These are phyloP conservation scores for Brassica nigra DNA, from an alignment of 345 rosid genomes.

Conservation along the genomic window DNA sequence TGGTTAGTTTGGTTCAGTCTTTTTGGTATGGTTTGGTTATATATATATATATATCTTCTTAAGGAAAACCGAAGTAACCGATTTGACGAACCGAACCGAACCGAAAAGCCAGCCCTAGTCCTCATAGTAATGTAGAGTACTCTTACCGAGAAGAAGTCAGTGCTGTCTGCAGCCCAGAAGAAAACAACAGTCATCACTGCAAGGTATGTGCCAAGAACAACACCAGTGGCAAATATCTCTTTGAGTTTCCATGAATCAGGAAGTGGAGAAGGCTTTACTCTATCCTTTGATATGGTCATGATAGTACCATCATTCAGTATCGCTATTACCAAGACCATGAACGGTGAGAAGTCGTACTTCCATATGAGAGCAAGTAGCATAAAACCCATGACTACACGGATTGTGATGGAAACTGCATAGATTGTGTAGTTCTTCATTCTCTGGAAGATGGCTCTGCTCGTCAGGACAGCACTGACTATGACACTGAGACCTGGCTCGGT, in stretches of 20 bases:
- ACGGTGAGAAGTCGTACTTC: slow-evolving; percentile 93
- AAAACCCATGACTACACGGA: slow-evolving; percentile 86
- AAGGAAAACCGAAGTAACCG: background rate
- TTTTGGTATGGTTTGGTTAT: background rate
- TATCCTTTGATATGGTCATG: slow-evolving; percentile 81
- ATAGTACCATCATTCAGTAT: slow-evolving; percentile 86
- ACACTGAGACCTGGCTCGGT: slow-evolving; percentile 96
- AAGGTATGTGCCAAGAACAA: slow-evolving; percentile 78
- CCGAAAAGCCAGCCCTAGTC: background rate
- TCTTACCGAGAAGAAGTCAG: slow-evolving; percentile 82
- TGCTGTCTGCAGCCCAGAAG: slow-evolving; percentile 68
- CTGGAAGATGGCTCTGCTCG: slow-evolving; percentile 94
- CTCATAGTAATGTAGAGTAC: background rate
- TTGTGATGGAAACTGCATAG: slow-evolving; percentile 91
- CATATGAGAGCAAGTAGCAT: slow-evolving; percentile 87
- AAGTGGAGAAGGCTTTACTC: slow-evolving; percentile 82
- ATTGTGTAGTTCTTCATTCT: slow-evolving; percentile 98
- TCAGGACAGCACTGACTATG: slow-evolving; percentile 87
- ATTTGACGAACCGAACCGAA: background rate
- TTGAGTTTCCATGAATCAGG: slow-evolving; percentile 91
- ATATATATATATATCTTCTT: no score
- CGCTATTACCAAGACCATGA: slow-evolving; percentile 93
- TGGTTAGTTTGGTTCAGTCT: background rate
- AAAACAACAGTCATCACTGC: slow-evolving; percentile 87
- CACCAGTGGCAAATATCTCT: slow-evolving; percentile 86